Conservation (phyloP, 805 yeast genomes). For the Kuraishia piskuri region DNA sequence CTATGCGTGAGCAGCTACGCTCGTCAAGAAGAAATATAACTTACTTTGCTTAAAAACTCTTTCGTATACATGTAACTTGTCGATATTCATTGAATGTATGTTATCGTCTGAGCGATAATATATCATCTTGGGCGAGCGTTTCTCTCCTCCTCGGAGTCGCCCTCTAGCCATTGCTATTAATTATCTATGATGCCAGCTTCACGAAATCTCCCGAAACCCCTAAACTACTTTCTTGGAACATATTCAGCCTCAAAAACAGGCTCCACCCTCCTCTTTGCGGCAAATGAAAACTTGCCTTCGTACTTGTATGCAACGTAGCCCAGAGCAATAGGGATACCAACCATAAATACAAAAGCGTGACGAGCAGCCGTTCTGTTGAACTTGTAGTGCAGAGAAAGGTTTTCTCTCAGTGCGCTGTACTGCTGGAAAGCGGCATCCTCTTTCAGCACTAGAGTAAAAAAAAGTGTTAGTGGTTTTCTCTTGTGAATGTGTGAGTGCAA, state of each 20-base stretch:
- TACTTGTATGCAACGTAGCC: slow-evolving; percentile 22
- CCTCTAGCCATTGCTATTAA: not conserved
- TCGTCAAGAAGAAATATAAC: too few species aligned
- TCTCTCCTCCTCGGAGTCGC: too few species aligned
- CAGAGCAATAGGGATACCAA: slow-evolving; percentile 23
- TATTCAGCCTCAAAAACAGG: slow-evolving; percentile 13
- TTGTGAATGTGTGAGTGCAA: too few species aligned
- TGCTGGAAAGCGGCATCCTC: slow-evolving; percentile 22
- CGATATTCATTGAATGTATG: not conserved
- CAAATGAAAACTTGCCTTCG: slow-evolving; percentile 13
- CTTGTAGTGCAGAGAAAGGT: slow-evolving; percentile 20
- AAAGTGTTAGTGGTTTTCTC: not conserved
- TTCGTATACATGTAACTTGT: not conserved
- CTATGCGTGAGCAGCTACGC: too few species aligned
- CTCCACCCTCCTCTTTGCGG: slow-evolving; percentile 21
- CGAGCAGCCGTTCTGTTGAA: slow-evolving; percentile 20
- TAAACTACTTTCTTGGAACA: slow-evolving; percentile 5
- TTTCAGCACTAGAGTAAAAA: slow-evolving; percentile 20
- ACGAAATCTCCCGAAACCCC: not conserved
- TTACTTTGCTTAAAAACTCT: not conserved
- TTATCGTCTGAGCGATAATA: too few species aligned
- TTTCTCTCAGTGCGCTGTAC: slow-evolving; percentile 22
- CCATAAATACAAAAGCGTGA: slow-evolving; percentile 19
- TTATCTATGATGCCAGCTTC: not conserved
- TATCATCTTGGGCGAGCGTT: too few species aligned